Base-by-base conservation (phyloP, 257 asterid genomes). In the Ophiorrhiza pumila region DNA sequence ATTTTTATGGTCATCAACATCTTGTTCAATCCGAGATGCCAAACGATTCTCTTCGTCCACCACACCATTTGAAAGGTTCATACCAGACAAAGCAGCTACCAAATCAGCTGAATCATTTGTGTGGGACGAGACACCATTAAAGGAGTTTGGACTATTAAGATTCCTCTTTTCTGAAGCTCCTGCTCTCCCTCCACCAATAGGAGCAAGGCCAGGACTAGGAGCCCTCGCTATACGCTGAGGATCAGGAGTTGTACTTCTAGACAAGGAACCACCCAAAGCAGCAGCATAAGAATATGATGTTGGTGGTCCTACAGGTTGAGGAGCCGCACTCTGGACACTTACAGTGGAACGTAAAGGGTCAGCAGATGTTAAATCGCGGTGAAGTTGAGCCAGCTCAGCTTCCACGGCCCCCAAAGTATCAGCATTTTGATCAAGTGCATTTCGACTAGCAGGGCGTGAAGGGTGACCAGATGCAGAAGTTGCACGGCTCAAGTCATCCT, bases 191-290 rank as follows among this genome's bases (percentile, higher is more conserved):
- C 88, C 96, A 73, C 98, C 99, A 80, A 95, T 92, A 71, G 98
- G 96, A 42, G 90, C 85, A 61, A 90, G 93, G 79, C 90, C 85
- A 72, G 97, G 99, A 73, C 98, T 95, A 75, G 99, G 96, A 73
- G 86, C 96, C 80, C 95, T 85, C 23, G 89, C 87, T 74, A 89
- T 79, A 74, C 80, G 93, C 69, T 90, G 96, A 69, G 97, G 85
- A 85, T 95, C 99, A 27, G 99, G 99, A 25, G 99, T 92, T 50
- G 98, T 78, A 87, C 97, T 90, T 80, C 99, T 87, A 35, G 99
- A 95, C 79, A 95, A 79, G 65, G 96, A 88, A 68, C 93, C 89
- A 76, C 96, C 97, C 83, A 91, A 77, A 64, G 80, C 98, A 71
- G 98, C 96, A 74, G 98, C 98, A 83, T 92, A 92, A 60, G 99